Evolutionary conservation across 306 rosid genomes (phyloP).

Genomic region (Adenanthera pavonina): DNA sequence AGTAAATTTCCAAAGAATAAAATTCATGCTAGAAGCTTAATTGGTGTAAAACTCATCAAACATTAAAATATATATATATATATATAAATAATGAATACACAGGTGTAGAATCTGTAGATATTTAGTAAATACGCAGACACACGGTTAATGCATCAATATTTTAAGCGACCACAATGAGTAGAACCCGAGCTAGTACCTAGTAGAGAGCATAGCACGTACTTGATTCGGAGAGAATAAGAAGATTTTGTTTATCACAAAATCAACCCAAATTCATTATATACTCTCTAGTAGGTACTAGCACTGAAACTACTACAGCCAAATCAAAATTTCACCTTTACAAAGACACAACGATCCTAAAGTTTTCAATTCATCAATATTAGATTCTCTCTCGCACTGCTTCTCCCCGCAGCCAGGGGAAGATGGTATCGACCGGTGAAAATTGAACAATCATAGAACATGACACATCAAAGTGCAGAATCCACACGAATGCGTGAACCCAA

Average conservation of each 20-base stretch:
- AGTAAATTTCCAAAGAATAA: slow-evolving; percentile 33
- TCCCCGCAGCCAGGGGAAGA: background rate
- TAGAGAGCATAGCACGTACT: background rate
- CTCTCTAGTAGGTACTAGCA: background rate
- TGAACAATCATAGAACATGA: background rate
- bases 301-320: background rate
- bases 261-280: background rate
- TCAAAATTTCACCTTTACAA: background rate
- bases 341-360: background rate
- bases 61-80: background rate
- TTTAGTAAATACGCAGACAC: background rate
- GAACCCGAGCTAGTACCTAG: background rate
- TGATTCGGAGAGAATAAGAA: background rate
- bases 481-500: background rate
- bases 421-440: background rate
- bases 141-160: background rate
- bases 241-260: background rate
- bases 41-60: slow-evolving; percentile 4
- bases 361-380: background rate
- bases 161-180: background rate
- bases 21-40: background rate
- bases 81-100: background rate
- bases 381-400: background rate
- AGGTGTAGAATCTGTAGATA: background rate
- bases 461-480: background rate